These are phyloP conservation scores for Oenanthe sinensis DNA, from an alignment of 129 eudicot species.

Conservation along the genomic window DNA sequence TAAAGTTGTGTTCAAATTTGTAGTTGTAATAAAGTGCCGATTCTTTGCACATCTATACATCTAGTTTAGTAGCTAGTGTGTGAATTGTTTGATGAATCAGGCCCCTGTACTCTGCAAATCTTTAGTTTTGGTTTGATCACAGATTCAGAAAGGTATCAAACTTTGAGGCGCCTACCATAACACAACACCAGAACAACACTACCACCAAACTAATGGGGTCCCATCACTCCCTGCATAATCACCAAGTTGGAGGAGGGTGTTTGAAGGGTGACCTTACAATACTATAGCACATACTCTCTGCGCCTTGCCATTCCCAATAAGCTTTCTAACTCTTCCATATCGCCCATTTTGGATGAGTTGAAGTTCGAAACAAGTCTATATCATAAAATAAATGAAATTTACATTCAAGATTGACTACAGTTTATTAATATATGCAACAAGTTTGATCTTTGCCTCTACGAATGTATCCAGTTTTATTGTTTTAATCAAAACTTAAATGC, in stretches of 20 bases:
- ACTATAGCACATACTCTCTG: background rate
- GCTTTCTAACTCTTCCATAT: background rate
- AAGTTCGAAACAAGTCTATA: background rate
- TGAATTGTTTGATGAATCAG: background rate
- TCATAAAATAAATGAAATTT: background rate
- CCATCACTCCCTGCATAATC: too few relatives aligned
- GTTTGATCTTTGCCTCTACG: background rate
- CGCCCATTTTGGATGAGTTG: background rate
- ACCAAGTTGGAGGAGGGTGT: too few relatives aligned
- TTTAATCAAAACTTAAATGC: too few relatives aligned
- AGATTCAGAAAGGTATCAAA: constrained; percentile 10
- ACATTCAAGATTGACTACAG: too few relatives aligned
- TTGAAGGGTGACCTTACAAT: background rate
- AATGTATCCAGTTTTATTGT: too few relatives aligned
- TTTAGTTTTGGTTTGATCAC: background rate
- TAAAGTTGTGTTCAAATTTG: background rate
- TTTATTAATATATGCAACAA: too few relatives aligned
- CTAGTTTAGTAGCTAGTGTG: background rate
- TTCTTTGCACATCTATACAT: background rate
- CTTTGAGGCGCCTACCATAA: constrained; percentile 25
- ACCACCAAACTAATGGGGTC: background rate
- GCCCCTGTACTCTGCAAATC: background rate
- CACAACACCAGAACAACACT: background rate
- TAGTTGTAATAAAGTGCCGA: background rate
- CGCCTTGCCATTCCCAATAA: background rate